Percentiles rank a stretch among this genome's conserved stretches.
Evolutionary conservation across 371 early-diverging fungal species (phyloP).

Genomic region (Mucor plumbeus): DNA sequence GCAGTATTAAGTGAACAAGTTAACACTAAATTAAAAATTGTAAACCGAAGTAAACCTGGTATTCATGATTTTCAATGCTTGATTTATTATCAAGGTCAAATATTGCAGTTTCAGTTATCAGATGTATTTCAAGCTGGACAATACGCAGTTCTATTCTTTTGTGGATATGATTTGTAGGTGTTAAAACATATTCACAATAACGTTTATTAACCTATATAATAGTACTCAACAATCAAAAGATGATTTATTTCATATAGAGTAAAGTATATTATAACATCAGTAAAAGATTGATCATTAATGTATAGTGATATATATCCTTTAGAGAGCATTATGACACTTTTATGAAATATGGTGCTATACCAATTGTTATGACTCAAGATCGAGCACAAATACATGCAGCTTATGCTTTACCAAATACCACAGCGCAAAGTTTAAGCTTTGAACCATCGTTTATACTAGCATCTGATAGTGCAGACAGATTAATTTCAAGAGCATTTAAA

Average conservation of each 20-base stretch:
- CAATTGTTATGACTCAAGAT: conserved; percentile 30
- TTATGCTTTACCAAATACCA: conserved; percentile 18
- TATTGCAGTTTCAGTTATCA: conserved; percentile 19
- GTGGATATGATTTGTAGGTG: conserved; percentile 35
- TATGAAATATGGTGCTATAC: conserved; percentile 13
- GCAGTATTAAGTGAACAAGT: neutral
- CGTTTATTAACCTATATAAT: neutral
- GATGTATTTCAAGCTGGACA: neutral
- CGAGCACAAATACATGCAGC: conserved; percentile 14
- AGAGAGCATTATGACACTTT: conserved; percentile 16
- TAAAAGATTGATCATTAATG: neutral
- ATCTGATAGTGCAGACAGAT: conserved; percentile 17
- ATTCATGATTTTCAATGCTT: conserved; percentile 20
- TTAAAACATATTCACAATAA: no score
- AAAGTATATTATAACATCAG: neutral
- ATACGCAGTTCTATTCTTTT: conserved; percentile 31
- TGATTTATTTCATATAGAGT: conserved; percentile 28
- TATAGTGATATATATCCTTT: neutral
- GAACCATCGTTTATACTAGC: conserved; percentile 26
- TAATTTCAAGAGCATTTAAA: conserved; percentile 19
- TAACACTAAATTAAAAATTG: neutral
- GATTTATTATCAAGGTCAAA: conserved; percentile 16
- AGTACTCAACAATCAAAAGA: conserved; percentile 25
- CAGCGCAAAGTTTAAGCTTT: conserved; percentile 18
- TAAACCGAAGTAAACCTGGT: neutral